Evolutionary conservation across 2,329 filamentous ascomycete species (phyloP).

Genomic region (Talaromyces piceae): DNA sequence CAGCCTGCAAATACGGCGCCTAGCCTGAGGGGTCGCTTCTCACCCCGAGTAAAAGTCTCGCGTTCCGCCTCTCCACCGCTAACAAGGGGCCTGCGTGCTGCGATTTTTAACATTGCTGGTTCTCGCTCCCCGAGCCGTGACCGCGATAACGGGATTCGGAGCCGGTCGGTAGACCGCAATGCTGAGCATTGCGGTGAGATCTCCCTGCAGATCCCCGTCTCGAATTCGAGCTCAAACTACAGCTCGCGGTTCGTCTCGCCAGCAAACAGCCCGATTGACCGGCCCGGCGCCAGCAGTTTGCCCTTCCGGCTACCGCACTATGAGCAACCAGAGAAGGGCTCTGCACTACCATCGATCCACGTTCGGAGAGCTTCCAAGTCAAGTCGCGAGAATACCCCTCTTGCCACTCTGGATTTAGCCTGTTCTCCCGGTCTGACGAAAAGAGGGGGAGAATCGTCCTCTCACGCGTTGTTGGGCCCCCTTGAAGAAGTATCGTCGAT

Average conservation of each 20-base stretch:
- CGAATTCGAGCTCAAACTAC: conserved; percentile 10
- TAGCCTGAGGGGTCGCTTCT: conserved; percentile 17
- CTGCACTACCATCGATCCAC: conserved; percentile 25
- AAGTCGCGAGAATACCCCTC: conserved; percentile 15
- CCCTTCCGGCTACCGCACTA: conserved; percentile 15
- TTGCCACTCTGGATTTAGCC: conserved; percentile 4
- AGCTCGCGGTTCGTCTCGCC: conserved; percentile 11
- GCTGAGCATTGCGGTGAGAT: background rate
- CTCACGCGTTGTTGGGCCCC: conserved; percentile 13
- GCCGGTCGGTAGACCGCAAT: conserved; percentile 6
- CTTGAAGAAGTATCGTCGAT: conserved; percentile 16
- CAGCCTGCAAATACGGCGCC: conserved; percentile 26
- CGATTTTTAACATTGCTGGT: conserved; percentile 28
- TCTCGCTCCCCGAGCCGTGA: conserved; percentile 18
- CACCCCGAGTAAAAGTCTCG: conserved; percentile 22
- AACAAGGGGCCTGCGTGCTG: conserved; percentile 29
- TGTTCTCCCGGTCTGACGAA: conserved; percentile 1
- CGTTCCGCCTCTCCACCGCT: conserved; percentile 32
- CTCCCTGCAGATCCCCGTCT: background rate
- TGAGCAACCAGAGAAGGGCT: conserved; percentile 5
- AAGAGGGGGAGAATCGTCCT: conserved; percentile 5
- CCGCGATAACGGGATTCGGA: background rate
- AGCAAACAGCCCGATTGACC: conserved; percentile 2
- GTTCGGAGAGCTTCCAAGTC: conserved; percentile 31
- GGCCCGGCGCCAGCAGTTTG: conserved; percentile 9